phyloP scores from a whole-genome alignment of 495 filamentous ascomycete species.

The Talaromyces borbonicus region DNA sequence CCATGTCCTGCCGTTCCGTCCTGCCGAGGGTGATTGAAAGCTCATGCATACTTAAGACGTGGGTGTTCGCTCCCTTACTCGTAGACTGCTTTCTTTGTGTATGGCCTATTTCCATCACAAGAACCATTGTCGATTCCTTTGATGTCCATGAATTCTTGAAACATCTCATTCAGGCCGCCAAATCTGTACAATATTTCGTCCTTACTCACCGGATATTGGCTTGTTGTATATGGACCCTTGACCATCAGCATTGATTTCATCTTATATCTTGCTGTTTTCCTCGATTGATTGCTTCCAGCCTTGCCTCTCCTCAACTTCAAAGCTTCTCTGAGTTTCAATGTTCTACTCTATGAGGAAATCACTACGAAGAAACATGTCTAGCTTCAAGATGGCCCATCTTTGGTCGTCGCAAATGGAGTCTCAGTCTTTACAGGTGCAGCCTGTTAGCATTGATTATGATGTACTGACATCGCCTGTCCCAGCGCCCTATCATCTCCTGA shows the following conservation, averaged over 20 bases:
- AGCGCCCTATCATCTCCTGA: background rate
- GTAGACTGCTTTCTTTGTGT: background rate
- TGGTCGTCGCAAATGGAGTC: conserved; percentile 4
- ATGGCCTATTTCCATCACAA: background rate
- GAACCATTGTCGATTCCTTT: background rate
- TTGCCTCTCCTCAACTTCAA: no score
- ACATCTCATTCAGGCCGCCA: background rate
- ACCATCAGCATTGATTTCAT: no score
- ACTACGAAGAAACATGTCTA: background rate
- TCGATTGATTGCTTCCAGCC: no score
- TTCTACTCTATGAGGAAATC: no score
- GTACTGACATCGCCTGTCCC: background rate
- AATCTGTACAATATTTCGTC: no score
- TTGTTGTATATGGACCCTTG: no score
- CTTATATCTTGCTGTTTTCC: no score
- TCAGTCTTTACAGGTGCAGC: background rate
- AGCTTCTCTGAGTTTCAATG: no score
- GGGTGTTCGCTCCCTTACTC: background rate
- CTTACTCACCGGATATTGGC: no score
- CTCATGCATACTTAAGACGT: conserved; percentile 1
- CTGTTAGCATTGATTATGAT: background rate
- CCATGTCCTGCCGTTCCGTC: no score
- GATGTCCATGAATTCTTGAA: background rate
- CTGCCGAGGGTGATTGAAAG: background rate
- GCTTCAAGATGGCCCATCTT: background rate